Evolutionary conservation across 2,329 filamentous ascomycete genomes (phyloP).

Genomic region (Aspergillus eucalypticola): DNA sequence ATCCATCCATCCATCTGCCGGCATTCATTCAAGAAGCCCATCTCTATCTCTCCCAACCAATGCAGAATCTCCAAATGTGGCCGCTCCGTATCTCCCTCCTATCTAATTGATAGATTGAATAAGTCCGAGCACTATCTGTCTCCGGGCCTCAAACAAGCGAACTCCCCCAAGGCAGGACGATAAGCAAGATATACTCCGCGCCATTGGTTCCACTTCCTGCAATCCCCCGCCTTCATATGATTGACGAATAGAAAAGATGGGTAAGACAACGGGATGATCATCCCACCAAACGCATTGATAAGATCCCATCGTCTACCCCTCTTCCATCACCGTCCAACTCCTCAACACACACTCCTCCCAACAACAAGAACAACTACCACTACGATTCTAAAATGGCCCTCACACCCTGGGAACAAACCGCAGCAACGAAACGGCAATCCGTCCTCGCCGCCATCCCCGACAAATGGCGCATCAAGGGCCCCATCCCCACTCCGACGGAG

Average conservation of each 20-base stretch:
- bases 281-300: not conserved
- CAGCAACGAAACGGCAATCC: conserved; percentile 55
- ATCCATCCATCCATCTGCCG: too few species aligned
- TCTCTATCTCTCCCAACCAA: too few species aligned
- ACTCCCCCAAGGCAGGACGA: not conserved
- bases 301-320: not conserved
- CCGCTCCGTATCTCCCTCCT: not conserved
- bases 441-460: conserved; percentile 57
- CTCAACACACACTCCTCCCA: not conserved
- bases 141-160: not conserved
- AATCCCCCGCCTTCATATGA: not conserved
- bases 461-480: conserved; percentile 55
- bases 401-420: conserved; percentile 52
- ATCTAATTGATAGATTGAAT: not conserved
- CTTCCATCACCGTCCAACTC: not conserved
- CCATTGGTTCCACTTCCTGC: not conserved
- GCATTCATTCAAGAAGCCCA: too few species aligned
- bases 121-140: not conserved
- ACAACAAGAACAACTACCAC: not conserved
- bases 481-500: conserved; percentile 51
- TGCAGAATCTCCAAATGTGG: too few species aligned
- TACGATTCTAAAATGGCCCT: conserved; percentile 17
- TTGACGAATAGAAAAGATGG: not conserved
- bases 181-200: not conserved
- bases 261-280: not conserved